phyloP scores from a whole-genome alignment of 768 basidiomycete species.

The Kwoniella sp. region DNA sequence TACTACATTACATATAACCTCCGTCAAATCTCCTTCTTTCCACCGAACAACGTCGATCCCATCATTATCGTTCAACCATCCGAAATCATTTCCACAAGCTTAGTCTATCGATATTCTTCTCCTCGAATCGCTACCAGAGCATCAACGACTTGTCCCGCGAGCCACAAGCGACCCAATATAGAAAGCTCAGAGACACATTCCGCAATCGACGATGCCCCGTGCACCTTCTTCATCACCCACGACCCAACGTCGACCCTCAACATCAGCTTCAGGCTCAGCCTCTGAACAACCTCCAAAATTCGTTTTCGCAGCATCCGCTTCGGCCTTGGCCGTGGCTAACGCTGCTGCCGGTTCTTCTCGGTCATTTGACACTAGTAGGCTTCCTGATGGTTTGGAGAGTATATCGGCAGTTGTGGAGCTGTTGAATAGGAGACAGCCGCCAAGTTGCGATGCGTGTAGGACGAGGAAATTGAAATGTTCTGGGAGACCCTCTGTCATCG shows the following conservation, averaged over 20 bases:
- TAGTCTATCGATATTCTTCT: no score
- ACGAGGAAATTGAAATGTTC: slow-evolving; percentile 39
- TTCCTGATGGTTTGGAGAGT: neutral
- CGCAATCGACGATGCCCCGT: slow-evolving; percentile 8
- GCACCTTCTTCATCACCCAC: slow-evolving; percentile 15
- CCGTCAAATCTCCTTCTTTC: slow-evolving; percentile 18
- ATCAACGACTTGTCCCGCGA: no score
- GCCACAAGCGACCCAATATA: no score
- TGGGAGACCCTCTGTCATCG: slow-evolving; percentile 31
- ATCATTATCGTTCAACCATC: neutral
- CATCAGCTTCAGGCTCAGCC: slow-evolving; percentile 1
- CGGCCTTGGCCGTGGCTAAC: neutral
- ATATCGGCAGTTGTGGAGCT: slow-evolving; percentile 10
- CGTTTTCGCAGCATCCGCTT: slow-evolving; percentile 11
- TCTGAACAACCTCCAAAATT: slow-evolving; percentile 2
- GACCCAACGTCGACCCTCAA: slow-evolving; percentile 9
- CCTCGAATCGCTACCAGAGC: neutral
- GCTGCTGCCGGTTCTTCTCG: slow-evolving; percentile 4
- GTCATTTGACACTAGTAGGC: neutral
- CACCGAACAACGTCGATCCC: slow-evolving; percentile 9
- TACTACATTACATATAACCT: neutral
- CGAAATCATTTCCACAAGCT: neutral
- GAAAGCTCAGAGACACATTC: neutral
- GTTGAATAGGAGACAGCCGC: slow-evolving; percentile 31
- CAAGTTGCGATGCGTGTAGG: slow-evolving; percentile 38